Evolutionary conservation across 2,329 filamentous ascomycete genomes (phyloP), one percentile per base, ranked within the genome.

Genomic region (Chaetomiaceae sp.): DNA sequence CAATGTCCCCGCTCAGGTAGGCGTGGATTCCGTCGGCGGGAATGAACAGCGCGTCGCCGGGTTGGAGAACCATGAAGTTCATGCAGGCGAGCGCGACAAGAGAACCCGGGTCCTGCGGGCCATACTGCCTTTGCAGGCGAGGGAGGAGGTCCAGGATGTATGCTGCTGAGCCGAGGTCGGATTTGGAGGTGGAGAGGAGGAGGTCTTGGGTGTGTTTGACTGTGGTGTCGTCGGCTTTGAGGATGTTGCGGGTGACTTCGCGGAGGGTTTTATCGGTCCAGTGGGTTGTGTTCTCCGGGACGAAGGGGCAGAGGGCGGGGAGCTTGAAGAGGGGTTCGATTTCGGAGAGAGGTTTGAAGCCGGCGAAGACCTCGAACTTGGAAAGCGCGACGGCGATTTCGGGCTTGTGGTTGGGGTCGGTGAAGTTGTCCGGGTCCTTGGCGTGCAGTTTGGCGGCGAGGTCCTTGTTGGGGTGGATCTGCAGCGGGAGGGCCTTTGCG

Each of bases 401-500:
- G 1, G 88, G 87, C 69, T 91, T 91, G 73, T 91, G 87, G 66
- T 91, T 91, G 3, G 79, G 72, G 59, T 91, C 87, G 1, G 80
- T 81, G 66, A 87, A 91, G 53, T 82, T 78, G 2, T 81, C 69
- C 0, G 87, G 85, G 50, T 89, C 76, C 59, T 81, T 67, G 50
- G 77, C 66, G 69, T 90, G 85, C 2, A 90, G 75, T 61, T 83
- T 76, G 8, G 76, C 70, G 0, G 87, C 80, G 1, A 90, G 76
- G 0, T 79, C 72, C 63, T 86, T 88, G 71, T 90, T 81, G 29
- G 87, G 87, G 59, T 91, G 87, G 14, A 90, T 77, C 65, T 91
- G 87, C 2, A 91, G 74, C 1, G 86, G 87, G 0, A 91, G 76
- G 0, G 87, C 87, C 67, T 90, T 89, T 34, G 78, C 77, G 64